Percentiles rank a stretch among this genome's conserved stretches.
These are phyloP conservation scores for Diplodia scrobiculata DNA, from an alignment of 2,329 filamentous ascomycete species.

Conservation along the genomic window DNA sequence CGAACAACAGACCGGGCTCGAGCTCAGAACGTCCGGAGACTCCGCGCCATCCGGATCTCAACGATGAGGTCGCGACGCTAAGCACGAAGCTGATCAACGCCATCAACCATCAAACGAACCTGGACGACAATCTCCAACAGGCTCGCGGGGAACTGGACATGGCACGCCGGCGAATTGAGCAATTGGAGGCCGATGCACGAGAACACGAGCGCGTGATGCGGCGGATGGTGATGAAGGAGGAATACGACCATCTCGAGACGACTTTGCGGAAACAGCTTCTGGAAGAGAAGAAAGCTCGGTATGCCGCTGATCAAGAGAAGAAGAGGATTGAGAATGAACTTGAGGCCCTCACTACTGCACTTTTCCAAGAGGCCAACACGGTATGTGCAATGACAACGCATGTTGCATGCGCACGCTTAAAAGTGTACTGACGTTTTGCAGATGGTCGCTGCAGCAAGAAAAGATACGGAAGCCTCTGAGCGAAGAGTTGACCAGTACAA, in stretches of 20 bases:
- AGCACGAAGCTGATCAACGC: conserved; percentile 96
- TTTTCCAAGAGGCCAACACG: conserved; percentile 98
- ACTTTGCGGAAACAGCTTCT: conserved; percentile 47
- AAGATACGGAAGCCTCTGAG: conserved; percentile 76
- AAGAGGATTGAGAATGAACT: conserved; percentile 89
- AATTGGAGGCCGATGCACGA: conserved; percentile 69
- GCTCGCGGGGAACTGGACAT: conserved; percentile 81
- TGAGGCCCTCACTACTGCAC: conserved; percentile 81
- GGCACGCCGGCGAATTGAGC: conserved; percentile 66
- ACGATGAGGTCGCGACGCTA: conserved; percentile 79
- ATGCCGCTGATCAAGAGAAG: conserved; percentile 64
- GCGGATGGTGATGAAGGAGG: conserved; percentile 72
- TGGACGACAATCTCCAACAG: conserved; percentile 84
- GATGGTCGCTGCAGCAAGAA: conserved; percentile 91
- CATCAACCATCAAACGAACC: conserved; percentile 90
- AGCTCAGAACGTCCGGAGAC: conserved; percentile 45
- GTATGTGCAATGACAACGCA: conserved; percentile 43
- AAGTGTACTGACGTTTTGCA: conserved; percentile 39
- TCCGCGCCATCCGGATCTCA: conserved; percentile 60
- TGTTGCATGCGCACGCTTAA: background rate
- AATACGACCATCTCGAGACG: conserved; percentile 62
- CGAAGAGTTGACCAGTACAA: conserved; percentile 86
- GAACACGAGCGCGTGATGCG: conserved; percentile 56
- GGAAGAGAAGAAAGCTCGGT: conserved; percentile 47
- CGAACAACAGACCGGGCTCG: conserved; percentile 32